Base-by-base conservation (phyloP, 2,329 filamentous ascomycete genomes). In the Botrytis galanthina region DNA sequence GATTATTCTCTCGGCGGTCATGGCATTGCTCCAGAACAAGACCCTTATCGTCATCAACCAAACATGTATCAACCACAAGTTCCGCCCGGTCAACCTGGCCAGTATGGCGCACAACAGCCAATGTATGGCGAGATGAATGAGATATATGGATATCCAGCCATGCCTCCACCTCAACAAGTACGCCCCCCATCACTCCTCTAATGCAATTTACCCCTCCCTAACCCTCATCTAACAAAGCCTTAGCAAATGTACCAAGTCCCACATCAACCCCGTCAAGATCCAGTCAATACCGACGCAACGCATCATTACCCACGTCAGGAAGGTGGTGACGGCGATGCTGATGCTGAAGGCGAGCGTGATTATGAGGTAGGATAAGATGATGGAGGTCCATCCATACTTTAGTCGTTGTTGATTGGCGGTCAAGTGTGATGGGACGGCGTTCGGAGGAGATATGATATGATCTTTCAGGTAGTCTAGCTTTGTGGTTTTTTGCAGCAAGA, bases 131-230 rank as follows among this genome's bases (percentile, higher is more conserved):
- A 92, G 73, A 91, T 95, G 83, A 91, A 93, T 75, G 90, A 89
- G 76, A 97, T 98, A 87, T 98, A 98, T 82, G 88, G 88, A 57
- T 97, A 97, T 81, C 88, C 91, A 22, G 85, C 90, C 75, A 93
- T 97, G 88, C 91, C 92, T 78, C 89, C 92, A 78, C 89, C 92
- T 76, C 94, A 97, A 82, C 93, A 94, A 86, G 93, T 95, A 86
- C 82, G 88, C 68, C 39, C n/a, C 39, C 32, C 54, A 61, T 37
- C 9, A 37, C 14, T 8, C 46, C 57, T 26, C 5, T 42, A 42
- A 69, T 42, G 51, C 46, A 37, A 48, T 46, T 66, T 57, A 26
- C 46, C 48, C 39, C 60, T 22, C 44, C 64, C 73, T 66, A 48
- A 35, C 60, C 44, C 29, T 54, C 70, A 62, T 71, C 69, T 61